Conservation (phyloP, 2,329 filamentous ascomycete species). For the Mycosphaerella sp. region DNA sequence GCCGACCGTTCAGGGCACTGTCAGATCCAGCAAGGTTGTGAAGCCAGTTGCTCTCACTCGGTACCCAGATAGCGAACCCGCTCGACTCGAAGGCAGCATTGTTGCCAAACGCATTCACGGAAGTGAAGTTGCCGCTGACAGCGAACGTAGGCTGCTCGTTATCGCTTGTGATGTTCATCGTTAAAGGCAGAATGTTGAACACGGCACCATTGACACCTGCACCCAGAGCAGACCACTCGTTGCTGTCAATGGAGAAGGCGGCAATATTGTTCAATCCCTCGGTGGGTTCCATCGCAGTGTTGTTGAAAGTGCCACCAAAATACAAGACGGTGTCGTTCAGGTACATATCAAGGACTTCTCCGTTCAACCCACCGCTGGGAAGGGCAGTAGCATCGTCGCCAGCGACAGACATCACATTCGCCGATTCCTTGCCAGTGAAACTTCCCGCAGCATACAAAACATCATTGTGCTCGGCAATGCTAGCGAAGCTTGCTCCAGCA, state of each 20-base stretch:
- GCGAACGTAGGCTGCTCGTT: constrained; percentile 67
- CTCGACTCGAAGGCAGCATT: constrained; percentile 56
- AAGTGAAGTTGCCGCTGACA: constrained; percentile 71
- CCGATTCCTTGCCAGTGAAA: constrained; percentile 61
- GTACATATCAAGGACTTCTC: constrained; percentile 65
- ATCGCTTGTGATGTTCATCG: constrained; percentile 66
- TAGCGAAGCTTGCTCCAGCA: constrained; percentile 59
- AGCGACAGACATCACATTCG: constrained; percentile 70
- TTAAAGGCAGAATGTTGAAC: constrained; percentile 64
- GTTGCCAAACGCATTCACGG: constrained; percentile 61
- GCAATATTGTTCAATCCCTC: constrained; percentile 69
- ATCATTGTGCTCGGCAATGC: constrained; percentile 53
- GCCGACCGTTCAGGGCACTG: constrained; percentile 62
- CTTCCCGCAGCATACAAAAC: constrained; percentile 74
- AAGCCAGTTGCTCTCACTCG: constrained; percentile 78
- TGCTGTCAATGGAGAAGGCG: constrained; percentile 61
- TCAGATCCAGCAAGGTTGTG: constrained; percentile 62
- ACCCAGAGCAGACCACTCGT: constrained; percentile 72
- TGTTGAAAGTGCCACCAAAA: constrained; percentile 78
- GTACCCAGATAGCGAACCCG: constrained; percentile 89
- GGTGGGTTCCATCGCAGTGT: constrained; percentile 56
- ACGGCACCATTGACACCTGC: constrained; percentile 80
- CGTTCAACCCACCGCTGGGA: constrained; percentile 69
- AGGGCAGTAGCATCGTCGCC: constrained; percentile 55
- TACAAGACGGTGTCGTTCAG: constrained; percentile 62